These are phyloP conservation scores for Stephania yunnanensis DNA, from an alignment of 164 flowering plant species.

Conservation along the genomic window DNA sequence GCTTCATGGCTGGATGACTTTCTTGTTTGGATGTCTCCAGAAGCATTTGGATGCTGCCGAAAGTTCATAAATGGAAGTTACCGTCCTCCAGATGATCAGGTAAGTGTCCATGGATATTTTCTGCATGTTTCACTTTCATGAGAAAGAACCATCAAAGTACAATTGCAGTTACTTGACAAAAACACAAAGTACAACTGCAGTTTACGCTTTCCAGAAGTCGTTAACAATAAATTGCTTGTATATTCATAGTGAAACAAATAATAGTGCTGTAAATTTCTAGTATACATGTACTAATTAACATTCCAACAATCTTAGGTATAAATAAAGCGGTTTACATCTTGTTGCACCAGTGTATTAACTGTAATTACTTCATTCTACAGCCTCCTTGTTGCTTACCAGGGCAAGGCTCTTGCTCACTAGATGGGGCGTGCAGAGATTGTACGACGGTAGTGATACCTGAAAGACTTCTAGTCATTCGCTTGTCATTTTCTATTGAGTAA, in stretches of 20 bases:
- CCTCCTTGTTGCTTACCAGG: slow-evolving; percentile 85
- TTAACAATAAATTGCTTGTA: no score
- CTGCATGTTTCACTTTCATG: not conserved
- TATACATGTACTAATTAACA: not conserved
- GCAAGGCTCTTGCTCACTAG: slow-evolving; percentile 47
- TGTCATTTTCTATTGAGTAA: no score
- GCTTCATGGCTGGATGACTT: slow-evolving; percentile 99
- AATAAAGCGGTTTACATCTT: not conserved
- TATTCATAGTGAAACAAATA: not conserved
- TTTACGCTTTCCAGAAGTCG: no score
- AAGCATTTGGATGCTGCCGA: slow-evolving; percentile 99
- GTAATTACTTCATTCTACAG: slow-evolving; percentile 36
- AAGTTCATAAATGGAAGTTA: slow-evolving; percentile 85
- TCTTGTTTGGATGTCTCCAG: slow-evolving; percentile 97
- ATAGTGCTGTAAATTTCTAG: not conserved
- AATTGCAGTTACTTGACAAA: not conserved
- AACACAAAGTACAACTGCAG: not conserved
- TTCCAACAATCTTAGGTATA: not conserved
- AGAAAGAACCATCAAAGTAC: not conserved
- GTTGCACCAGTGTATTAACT: not conserved
- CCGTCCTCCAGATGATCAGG: slow-evolving; percentile 99
- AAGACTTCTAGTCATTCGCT: not conserved
- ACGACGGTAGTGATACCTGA: slow-evolving; percentile 62
- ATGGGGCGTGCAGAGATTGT: slow-evolving; percentile 86
- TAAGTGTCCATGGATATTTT: slow-evolving; percentile 12